A percentile compares a stretch with the other conserved stretches of the same genome.
Conservation (phyloP, 805 yeast species). For the Kluyveromyces dobzhanskii region DNA sequence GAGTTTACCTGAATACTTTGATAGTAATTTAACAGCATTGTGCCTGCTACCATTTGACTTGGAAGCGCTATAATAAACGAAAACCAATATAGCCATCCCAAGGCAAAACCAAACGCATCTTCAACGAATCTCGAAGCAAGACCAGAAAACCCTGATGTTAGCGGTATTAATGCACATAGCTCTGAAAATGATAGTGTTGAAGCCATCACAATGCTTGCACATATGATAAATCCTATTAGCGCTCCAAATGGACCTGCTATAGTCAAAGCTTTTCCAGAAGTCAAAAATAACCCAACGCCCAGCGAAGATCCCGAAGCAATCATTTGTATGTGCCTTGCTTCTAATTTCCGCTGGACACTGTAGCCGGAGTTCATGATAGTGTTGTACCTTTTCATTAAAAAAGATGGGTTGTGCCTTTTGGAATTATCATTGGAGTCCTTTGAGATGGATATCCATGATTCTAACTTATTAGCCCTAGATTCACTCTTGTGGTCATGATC, state of each 20-base stretch:
- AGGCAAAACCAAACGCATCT: constrained; percentile 58
- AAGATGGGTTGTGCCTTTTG: neutral
- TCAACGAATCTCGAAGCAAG: constrained; percentile 57
- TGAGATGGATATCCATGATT: constrained; percentile 2
- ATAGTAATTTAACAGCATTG: constrained; percentile 56
- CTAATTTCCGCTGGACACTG: constrained; percentile 41
- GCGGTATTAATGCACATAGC: constrained; percentile 53
- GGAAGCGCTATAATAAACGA: constrained; percentile 51
- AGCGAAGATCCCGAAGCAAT: constrained; percentile 60
- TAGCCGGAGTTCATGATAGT: constrained; percentile 19
- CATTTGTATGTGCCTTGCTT: constrained; percentile 50
- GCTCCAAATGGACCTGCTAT: constrained; percentile 49
- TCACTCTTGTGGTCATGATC: constrained; percentile 1
- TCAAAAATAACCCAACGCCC: constrained; percentile 57
- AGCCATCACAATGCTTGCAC: constrained; percentile 58
- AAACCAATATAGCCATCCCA: constrained; percentile 57
- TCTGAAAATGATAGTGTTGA: constrained; percentile 59
- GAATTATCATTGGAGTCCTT: neutral
- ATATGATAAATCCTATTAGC: constrained; percentile 49
- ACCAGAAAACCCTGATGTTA: constrained; percentile 55
- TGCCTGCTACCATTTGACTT: constrained; percentile 57
- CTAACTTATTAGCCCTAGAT: neutral
- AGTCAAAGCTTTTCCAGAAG: constrained; percentile 47
- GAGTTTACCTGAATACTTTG: constrained; percentile 43
- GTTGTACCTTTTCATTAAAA: neutral